A percentile compares a stretch with the other conserved stretches of the same genome.
Conservation (phyloP, 441 rosid species). For the Hura crepitans region DNA sequence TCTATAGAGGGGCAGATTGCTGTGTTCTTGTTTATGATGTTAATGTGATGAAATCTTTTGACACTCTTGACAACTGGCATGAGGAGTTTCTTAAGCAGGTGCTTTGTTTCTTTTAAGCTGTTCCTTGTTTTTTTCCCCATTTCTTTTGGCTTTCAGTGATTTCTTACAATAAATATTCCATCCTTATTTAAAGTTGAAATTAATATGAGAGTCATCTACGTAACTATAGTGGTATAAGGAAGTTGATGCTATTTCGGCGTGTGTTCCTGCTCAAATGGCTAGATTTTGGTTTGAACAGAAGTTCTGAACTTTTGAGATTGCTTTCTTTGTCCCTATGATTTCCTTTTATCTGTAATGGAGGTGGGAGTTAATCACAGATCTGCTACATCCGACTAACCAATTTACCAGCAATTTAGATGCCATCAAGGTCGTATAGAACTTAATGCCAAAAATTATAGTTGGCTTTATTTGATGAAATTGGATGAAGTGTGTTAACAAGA, state of each 20-base stretch:
- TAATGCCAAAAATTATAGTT: neutral
- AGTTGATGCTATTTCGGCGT: neutral
- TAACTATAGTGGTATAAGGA: neutral
- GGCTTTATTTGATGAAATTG: neutral
- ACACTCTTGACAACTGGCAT: slow-evolving; percentile 88
- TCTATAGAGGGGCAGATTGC: slow-evolving; percentile 97
- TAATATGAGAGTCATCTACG: neutral
- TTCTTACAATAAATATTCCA: neutral
- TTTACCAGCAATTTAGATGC: neutral
- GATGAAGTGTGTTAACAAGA: neutral
- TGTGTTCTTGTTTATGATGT: slow-evolving; percentile 95
- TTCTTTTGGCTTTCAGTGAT: neutral
- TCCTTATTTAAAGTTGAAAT: neutral
- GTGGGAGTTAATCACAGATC: neutral
- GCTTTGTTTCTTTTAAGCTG: neutral
- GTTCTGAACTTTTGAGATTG: neutral
- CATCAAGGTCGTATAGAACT: neutral
- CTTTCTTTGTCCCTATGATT: slow-evolving; percentile 2
- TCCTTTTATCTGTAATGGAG: neutral
- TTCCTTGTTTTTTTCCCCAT: neutral
- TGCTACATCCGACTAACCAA: neutral
- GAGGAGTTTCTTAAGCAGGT: slow-evolving; percentile 95
- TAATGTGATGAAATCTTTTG: slow-evolving; percentile 76
- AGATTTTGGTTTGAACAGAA: neutral
- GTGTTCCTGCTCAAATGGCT: slow-evolving; percentile 2